Base-by-base conservation (phyloP, 306 rosid species). In the Quercus berberidifolia region DNA sequence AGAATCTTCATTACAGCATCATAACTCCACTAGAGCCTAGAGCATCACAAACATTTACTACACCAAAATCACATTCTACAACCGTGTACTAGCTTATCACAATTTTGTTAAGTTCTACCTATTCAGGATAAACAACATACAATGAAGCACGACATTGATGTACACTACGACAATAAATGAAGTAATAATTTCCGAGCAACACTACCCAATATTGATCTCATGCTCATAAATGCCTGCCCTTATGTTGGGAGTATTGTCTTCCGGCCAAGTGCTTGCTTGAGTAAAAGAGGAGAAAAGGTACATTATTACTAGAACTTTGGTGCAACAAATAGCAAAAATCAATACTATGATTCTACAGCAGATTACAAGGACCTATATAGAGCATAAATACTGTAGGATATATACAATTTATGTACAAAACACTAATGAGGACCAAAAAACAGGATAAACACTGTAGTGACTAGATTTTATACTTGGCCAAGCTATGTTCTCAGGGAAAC, bases 341-440 rank as follows among this genome's bases (percentile, higher is more conserved):
- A 31, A 52, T 21, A 52, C 28, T 15, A 21, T 30, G 69, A 78
- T 70, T 77, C 72, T 74, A 55, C 20, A 55, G 73, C 54, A 77
- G 67, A 74, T 30, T 67, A 63, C 73, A 75, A 56, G 6, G 57
- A 67, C 68, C 35, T 56, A 74, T 56, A 54, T 56, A 56, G 38
- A 33, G 31, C 55, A 74, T 33, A 68, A 33, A 68, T 31, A 35
- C 60, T 74, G 71, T 84, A 74, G 25, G 46, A 74, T 87, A 84
- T 87, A 71, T 84, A 87, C 88, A 84, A 35, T 28, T 75, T 84
- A 82, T 84, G 68, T 72, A 87, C 90, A 84, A 49, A 55, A 83
- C 71, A 60, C 65, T 78, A 38, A 19, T 25, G 30, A 63, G 64
- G 46, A 79, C 65, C 75, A 70, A 79, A 75, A 56, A 26, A 76